Percentiles rank a stretch among this genome's conserved stretches.
phyloP scores from a whole-genome alignment of 164 flowering plant genomes.

The Tetrastigma voinierianum region DNA sequence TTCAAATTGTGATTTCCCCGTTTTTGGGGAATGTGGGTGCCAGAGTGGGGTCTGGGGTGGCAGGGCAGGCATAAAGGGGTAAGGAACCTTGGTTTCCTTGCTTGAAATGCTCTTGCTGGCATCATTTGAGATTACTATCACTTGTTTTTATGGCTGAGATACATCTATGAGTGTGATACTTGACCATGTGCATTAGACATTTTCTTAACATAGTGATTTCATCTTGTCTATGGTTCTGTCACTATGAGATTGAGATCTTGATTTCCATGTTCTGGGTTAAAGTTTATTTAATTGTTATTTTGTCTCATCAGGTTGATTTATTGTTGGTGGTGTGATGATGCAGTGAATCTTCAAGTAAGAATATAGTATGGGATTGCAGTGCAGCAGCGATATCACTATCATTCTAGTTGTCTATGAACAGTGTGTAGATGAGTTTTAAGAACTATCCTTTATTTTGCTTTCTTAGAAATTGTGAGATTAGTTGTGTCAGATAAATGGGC shows the following conservation, averaged over 20 bases:
- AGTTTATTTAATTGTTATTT: background rate
- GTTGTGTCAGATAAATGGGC: too few relatives aligned
- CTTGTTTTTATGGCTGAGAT: background rate
- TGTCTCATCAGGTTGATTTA: constrained; percentile 58
- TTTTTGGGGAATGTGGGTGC: too few relatives aligned
- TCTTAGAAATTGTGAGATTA: too few relatives aligned
- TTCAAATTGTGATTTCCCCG: too few relatives aligned
- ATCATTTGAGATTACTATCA: background rate
- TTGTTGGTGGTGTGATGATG: constrained; percentile 89
- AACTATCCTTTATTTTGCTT: too few relatives aligned
- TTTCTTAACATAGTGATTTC: background rate
- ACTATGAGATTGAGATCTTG: background rate
- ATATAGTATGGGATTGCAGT: too few relatives aligned
- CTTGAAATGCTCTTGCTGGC: background rate
- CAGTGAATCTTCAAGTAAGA: too few relatives aligned
- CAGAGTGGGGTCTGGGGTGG: too few relatives aligned
- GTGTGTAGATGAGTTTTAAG: too few relatives aligned
- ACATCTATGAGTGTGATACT: background rate
- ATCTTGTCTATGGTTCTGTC: background rate
- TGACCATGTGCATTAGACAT: background rate
- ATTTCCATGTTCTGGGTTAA: background rate
- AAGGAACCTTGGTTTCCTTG: background rate
- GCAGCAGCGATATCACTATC: too few relatives aligned
- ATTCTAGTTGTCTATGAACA: too few relatives aligned
- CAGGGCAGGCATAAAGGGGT: background rate